Conservation (phyloP, 352 stramenopile genomes). For the Globisporangium rhizosaccharum region DNA sequence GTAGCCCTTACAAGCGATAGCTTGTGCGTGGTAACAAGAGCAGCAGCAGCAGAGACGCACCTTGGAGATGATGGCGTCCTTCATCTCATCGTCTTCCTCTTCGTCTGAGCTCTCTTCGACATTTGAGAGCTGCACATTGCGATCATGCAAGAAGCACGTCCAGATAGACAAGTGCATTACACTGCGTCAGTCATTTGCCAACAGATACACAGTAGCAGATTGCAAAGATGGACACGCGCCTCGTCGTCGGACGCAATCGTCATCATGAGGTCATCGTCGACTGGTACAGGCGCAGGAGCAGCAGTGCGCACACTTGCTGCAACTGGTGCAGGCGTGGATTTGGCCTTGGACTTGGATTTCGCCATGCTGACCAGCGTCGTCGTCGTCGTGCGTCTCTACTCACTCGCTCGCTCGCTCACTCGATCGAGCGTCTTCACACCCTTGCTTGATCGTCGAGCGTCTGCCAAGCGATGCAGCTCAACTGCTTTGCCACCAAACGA, state of each 20-base stretch:
- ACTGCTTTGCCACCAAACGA: slow-evolving; percentile 17
- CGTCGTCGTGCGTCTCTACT: too few relatives aligned
- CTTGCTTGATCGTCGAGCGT: slow-evolving; percentile 4
- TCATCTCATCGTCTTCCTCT: slow-evolving; percentile 36
- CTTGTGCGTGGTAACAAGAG: background rate
- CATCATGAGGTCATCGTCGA: slow-evolving; percentile 77
- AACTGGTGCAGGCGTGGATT: background rate
- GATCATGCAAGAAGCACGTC: background rate
- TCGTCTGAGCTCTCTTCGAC: slow-evolving; percentile 75
- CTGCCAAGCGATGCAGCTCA: background rate
- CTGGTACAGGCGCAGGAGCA: slow-evolving; percentile 10
- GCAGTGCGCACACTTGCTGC: background rate
- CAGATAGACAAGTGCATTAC: background rate
- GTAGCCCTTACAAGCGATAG: too few relatives aligned
- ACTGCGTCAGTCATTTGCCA: too few relatives aligned
- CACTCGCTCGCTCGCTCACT: slow-evolving; percentile 1
- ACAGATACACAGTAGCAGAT: too few relatives aligned
- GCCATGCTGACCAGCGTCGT: slow-evolving; percentile 17
- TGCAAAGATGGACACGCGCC: slow-evolving; percentile 13
- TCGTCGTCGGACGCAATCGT: slow-evolving; percentile 87
- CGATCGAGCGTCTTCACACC: background rate
- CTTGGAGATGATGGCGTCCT: slow-evolving; percentile 69
- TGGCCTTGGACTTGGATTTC: slow-evolving; percentile 12
- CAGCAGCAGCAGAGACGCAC: slow-evolving; percentile 9
- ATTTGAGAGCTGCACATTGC: slow-evolving; percentile 35